Percentiles rank a stretch among this genome's conserved stretches.
These are phyloP conservation scores for Colletotrichum chlorophyti DNA, from an alignment of 2,329 filamentous ascomycete species.

Conservation along the genomic window DNA sequence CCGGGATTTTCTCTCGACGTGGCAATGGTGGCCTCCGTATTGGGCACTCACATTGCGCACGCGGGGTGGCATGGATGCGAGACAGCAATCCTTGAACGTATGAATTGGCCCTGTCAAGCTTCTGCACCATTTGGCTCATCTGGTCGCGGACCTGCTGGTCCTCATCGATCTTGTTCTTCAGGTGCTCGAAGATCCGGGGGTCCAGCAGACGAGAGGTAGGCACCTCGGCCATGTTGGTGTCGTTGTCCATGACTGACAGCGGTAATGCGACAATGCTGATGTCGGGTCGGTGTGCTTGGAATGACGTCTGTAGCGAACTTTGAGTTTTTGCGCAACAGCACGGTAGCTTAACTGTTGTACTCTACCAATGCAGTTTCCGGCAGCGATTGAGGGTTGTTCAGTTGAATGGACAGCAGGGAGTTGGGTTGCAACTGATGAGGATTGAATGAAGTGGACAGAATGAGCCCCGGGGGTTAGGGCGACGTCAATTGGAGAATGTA, in stretches of 20 bases:
- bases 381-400: too few species aligned
- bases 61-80: constrained; percentile 86
- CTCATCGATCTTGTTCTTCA: constrained; percentile 90
- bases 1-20: background rate
- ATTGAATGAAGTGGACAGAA: background rate
- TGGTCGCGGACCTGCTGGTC: constrained; percentile 84
- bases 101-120: constrained; percentile 82
- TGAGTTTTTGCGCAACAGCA: too few species aligned
- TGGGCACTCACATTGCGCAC: constrained; percentile 54
- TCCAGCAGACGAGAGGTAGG: constrained; percentile 58
- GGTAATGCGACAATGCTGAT: background rate
- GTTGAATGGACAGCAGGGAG: background rate
- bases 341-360: too few species aligned
- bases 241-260: constrained; percentile 26
- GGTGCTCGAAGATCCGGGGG: constrained; percentile 82
- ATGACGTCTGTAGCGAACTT: too few species aligned
- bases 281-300: too few species aligned
- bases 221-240: constrained; percentile 29
- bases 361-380: too few species aligned
- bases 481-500: constrained; percentile 2
- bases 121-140: constrained; percentile 80
- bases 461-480: constrained; percentile 1
- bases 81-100: constrained; percentile 84
- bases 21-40: too few species aligned
- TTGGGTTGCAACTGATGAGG: background rate